These are phyloP conservation scores for Insectozyma bohioensis DNA, from an alignment of 1,139 yeast species.

Conservation along the genomic window DNA sequence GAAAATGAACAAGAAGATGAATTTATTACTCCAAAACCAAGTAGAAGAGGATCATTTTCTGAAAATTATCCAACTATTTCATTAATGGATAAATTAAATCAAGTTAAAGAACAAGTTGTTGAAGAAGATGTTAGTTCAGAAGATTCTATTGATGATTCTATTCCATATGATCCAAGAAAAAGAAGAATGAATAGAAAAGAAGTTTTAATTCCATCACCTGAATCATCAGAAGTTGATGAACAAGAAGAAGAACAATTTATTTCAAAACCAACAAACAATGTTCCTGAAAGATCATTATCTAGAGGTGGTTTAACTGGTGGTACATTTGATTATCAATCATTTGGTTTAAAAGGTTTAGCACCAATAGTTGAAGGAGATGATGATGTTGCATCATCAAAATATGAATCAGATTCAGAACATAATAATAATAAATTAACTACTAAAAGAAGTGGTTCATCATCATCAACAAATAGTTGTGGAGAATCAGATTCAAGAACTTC, in stretches of 20 bases:
- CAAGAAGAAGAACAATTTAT: conserved; percentile 13
- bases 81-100: conserved; percentile 11
- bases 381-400: conserved; percentile 35
- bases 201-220: conserved; percentile 11
- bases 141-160: conserved; percentile 9
- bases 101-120: conserved; percentile 3
- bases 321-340: conserved; percentile 29
- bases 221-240: conserved; percentile 15
- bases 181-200: conserved; percentile 6
- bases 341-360: conserved; percentile 38
- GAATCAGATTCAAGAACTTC: conserved; percentile 29
- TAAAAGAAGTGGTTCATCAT: conserved; percentile 6
- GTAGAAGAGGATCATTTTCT: conserved; percentile 13
- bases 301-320: conserved; percentile 15
- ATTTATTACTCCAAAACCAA: conserved; percentile 10
- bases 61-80: conserved; percentile 11
- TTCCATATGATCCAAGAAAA: conserved; percentile 13
- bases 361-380: conserved; percentile 42
- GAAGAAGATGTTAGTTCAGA: conserved; percentile 7
- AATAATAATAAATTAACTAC: conserved; percentile 21
- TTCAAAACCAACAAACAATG: conserved; percentile 9
- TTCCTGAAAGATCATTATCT: conserved; percentile 14
- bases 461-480: conserved; percentile 5
- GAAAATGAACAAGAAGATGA: conserved; percentile 8
- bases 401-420: conserved; percentile 36